Evolutionary conservation across 306 rosid species (phyloP).

Genomic region (Corylus heterophylla): DNA sequence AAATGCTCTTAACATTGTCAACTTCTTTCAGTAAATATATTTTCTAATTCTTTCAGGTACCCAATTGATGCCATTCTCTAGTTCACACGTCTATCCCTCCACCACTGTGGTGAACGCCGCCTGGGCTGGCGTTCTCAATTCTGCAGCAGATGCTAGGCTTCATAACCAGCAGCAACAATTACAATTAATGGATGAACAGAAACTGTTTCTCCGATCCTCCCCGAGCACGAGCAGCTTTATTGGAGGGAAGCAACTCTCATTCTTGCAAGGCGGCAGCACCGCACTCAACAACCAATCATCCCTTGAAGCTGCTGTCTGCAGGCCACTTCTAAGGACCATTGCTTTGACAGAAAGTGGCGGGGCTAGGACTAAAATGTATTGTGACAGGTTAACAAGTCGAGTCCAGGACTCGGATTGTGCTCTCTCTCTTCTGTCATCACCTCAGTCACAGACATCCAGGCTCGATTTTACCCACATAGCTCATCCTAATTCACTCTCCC

Average conservation of each 20-base stretch:
- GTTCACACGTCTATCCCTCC: conserved; percentile 61
- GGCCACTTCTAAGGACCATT: conserved; percentile 39
- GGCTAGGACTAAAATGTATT: conserved; percentile 41
- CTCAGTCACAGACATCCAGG: conserved; percentile 60
- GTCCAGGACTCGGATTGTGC: conserved; percentile 72
- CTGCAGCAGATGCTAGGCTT: conserved; percentile 49
- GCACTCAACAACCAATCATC: conserved; percentile 29
- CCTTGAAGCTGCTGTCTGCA: conserved; percentile 42
- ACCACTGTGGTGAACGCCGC: conserved; percentile 45
- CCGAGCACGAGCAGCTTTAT: conserved; percentile 38
- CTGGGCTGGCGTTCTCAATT: conserved; percentile 52
- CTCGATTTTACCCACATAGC: conserved; percentile 53
- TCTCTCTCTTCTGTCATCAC: conserved; percentile 99
- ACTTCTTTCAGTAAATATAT: background rate
- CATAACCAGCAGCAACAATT: conserved; percentile 46
- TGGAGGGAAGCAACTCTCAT: conserved; percentile 46
- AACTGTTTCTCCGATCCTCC: conserved; percentile 54
- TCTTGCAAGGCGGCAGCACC: conserved; percentile 41
- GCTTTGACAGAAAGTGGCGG: conserved; percentile 47
- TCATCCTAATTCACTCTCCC: conserved; percentile 45
- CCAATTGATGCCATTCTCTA: conserved; percentile 60
- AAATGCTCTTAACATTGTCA: background rate
- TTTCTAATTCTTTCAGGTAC: conserved; percentile 53
- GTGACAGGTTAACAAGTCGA: conserved; percentile 46
- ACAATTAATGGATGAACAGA: conserved; percentile 47